Percentiles rank a stretch among this genome's conserved stretches.
Conservation (phyloP, 495 filamentous ascomycete genomes). For the Daldinia decipiens region DNA sequence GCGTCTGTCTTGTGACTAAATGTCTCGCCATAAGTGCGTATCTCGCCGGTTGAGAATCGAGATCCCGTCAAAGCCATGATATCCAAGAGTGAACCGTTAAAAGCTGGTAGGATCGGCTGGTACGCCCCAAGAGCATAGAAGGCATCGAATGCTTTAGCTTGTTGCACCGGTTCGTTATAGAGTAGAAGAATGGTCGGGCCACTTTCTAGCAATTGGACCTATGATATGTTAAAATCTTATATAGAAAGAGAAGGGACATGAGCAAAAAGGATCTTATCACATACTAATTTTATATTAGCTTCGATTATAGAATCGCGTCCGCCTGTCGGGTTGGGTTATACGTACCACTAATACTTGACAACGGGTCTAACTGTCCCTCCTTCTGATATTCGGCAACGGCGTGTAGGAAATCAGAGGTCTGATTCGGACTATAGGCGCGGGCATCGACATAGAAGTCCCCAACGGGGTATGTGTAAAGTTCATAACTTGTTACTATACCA, state of each 20-base stretch:
- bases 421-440: slow-evolving; percentile 32
- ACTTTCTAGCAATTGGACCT: slow-evolving; percentile 29
- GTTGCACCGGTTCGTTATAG: slow-evolving; percentile 23
- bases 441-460: slow-evolving; percentile 40
- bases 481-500: slow-evolving; percentile 60
- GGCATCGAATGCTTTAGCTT: slow-evolving; percentile 27
- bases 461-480: slow-evolving; percentile 55
- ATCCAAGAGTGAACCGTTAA: slow-evolving; percentile 33
- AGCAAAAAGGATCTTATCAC: slow-evolving; percentile 1
- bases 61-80: slow-evolving; percentile 31
- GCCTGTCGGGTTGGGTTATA: background rate
- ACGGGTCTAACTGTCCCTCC: slow-evolving; percentile 27
- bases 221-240: slow-evolving; percentile 10
- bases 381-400: slow-evolving; percentile 40
- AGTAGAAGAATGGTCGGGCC: slow-evolving; percentile 35
- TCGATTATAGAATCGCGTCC: background rate
- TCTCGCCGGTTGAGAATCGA: slow-evolving; percentile 31
- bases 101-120: slow-evolving; percentile 17
- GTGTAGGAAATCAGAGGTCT: slow-evolving; percentile 33
- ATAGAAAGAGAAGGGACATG: background rate
- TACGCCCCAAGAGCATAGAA: slow-evolving; percentile 33
- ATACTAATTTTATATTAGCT: slow-evolving; percentile 32
- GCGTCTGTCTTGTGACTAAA: slow-evolving; percentile 42
- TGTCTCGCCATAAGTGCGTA: slow-evolving; percentile 39
- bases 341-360: slow-evolving; percentile 35